Evolutionary conservation across 2,329 filamentous ascomycete species (phyloP).

Genomic region (Xylaria sp.): DNA sequence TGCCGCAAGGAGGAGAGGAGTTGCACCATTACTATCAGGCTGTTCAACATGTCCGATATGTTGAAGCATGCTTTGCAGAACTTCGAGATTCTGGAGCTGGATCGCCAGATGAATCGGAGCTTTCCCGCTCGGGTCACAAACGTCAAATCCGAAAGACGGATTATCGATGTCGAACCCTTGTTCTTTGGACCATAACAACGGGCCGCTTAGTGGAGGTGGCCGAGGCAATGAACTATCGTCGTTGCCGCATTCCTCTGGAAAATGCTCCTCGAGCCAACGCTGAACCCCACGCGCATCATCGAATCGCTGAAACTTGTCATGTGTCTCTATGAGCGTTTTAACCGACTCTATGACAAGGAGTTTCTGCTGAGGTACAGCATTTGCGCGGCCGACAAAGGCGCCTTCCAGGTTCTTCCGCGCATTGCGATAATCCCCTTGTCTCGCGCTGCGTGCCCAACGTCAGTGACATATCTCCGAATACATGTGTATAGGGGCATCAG

Average conservation of each 20-base stretch:
- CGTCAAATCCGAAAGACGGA: conserved; percentile 25
- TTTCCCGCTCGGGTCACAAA: conserved; percentile 19
- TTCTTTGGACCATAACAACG: conserved; percentile 28
- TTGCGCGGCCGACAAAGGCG: conserved; percentile 25
- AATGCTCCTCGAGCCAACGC: conserved; percentile 22
- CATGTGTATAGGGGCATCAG: background rate
- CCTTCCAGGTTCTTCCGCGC: conserved; percentile 21
- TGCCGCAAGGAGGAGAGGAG: conserved; percentile 31
- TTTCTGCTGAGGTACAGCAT: conserved; percentile 13
- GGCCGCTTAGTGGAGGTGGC: conserved; percentile 11
- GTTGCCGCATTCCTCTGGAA: background rate
- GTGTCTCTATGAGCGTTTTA: conserved; percentile 23
- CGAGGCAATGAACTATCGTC: background rate
- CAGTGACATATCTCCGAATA: background rate
- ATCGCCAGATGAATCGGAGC: conserved; percentile 28
- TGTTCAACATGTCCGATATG: conserved; percentile 23
- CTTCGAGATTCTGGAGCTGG: conserved; percentile 23
- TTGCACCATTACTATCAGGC: conserved; percentile 21
- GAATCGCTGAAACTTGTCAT: conserved; percentile 21
- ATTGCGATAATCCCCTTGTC: conserved; percentile 17
- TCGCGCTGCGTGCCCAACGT: conserved; percentile 3
- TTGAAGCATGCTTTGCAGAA: conserved; percentile 27
- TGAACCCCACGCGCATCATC: conserved; percentile 28
- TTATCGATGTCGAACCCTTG: conserved; percentile 27
- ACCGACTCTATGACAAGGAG: conserved; percentile 25